Conservation (phyloP, 1,284 basidiomycete genomes). For the Moesziomyces sp. region DNA sequence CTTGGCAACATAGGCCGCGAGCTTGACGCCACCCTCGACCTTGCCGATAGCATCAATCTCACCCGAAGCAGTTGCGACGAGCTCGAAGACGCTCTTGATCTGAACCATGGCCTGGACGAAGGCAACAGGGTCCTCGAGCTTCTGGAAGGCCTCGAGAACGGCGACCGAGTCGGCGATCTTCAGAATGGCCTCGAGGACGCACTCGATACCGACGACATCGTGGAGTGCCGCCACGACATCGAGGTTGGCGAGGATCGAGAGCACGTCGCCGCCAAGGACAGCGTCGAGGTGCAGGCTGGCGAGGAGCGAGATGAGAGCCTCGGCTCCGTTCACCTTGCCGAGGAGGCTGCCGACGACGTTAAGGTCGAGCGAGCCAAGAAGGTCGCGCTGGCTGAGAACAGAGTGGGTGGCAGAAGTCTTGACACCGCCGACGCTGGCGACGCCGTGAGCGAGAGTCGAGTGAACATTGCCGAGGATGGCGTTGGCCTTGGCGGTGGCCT, state of each 20-base stretch:
- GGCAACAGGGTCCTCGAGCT: conserved; percentile 11
- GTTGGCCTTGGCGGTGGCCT: conserved; percentile 1
- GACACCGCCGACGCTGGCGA: conserved; percentile 8
- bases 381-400: background rate
- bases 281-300: conserved; percentile 7
- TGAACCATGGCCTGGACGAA: conserved; percentile 24
- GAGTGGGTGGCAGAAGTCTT: conserved; percentile 1
- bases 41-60: conserved; percentile 11
- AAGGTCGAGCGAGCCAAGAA: background rate
- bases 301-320: conserved; percentile 6
- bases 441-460: conserved; percentile 1
- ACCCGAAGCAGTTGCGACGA: conserved; percentile 12
- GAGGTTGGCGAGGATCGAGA: conserved; percentile 13
- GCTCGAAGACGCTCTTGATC: conserved; percentile 11
- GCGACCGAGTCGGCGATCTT: conserved; percentile 7
- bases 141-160: conserved; percentile 12
- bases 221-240: conserved; percentile 16
- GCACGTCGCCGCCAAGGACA: conserved; percentile 11
- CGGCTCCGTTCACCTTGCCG: conserved; percentile 9
- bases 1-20: conserved; percentile 13
- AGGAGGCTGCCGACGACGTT: conserved; percentile 3
- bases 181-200: conserved; percentile 11
- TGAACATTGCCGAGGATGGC: conserved; percentile 12
- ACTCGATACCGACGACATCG: conserved; percentile 13
- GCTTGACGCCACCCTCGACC: conserved; percentile 19